Percentiles rank a stretch among this genome's conserved stretches.
These are phyloP conservation scores for Daldinia decipiens DNA, from an alignment of 495 filamentous ascomycete genomes.

Conservation along the genomic window DNA sequence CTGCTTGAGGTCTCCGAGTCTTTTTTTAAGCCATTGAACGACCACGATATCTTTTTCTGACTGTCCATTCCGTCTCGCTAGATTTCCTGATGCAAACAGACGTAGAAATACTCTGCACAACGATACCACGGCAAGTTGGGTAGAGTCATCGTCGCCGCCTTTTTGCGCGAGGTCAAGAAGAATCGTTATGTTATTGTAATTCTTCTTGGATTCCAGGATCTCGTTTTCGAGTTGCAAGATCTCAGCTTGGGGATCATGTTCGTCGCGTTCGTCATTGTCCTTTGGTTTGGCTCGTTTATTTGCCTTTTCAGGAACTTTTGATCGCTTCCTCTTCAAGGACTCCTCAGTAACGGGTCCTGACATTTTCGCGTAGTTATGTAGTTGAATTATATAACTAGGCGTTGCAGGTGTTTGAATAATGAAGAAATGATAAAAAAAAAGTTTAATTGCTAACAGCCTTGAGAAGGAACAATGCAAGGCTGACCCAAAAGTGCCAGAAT, in stretches of 20 bases:
- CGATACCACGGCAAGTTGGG: slow-evolving; percentile 74
- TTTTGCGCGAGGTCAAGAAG: slow-evolving; percentile 69
- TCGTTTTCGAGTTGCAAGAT: slow-evolving; percentile 78
- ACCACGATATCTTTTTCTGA: slow-evolving; percentile 79
- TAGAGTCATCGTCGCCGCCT: slow-evolving; percentile 47
- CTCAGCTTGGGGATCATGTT: slow-evolving; percentile 62
- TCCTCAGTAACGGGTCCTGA: slow-evolving; percentile 34
- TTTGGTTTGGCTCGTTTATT: slow-evolving; percentile 58
- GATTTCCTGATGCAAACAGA: slow-evolving; percentile 77
- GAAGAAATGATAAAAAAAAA: slow-evolving; percentile 27
- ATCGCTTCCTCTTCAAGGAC: slow-evolving; percentile 58
- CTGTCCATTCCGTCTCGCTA: slow-evolving; percentile 69
- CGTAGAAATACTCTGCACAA: slow-evolving; percentile 90
- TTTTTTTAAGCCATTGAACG: slow-evolving; percentile 79
- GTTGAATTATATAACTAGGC: neutral
- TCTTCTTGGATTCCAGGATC: slow-evolving; percentile 81
- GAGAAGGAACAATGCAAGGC: slow-evolving; percentile 41
- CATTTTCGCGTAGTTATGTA: slow-evolving; percentile 39
- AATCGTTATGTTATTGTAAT: slow-evolving; percentile 91
- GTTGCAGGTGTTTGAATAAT: neutral
- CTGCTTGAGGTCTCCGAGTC: slow-evolving; percentile 73
- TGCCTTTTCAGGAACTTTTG: slow-evolving; percentile 45
- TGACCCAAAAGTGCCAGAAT: slow-evolving; percentile 23
- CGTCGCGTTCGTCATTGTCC: slow-evolving; percentile 43
- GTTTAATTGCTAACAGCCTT: slow-evolving; percentile 32